phyloP scores from a whole-genome alignment of 139 green algal species.

The Eudorina sp. region DNA sequence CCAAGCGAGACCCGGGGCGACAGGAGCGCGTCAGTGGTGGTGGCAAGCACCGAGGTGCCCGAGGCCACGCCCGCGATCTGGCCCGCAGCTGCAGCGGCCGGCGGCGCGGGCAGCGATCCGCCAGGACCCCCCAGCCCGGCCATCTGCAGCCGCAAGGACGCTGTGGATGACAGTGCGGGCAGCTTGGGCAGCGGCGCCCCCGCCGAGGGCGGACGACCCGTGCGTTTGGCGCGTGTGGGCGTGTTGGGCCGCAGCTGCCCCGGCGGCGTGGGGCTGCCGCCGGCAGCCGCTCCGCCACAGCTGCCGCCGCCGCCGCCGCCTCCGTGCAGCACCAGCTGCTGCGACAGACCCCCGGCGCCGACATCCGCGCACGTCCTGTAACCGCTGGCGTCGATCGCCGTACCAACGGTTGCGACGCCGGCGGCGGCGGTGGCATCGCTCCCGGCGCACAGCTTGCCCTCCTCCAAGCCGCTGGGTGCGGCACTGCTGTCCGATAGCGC shows the following conservation, averaged over 20 bases:
- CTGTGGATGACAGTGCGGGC: conserved; percentile 17
- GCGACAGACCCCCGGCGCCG: neutral
- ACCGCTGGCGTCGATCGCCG: neutral
- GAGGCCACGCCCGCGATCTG: too few species aligned
- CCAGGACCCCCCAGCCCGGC: neutral
- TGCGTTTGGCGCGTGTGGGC: conserved; percentile 30
- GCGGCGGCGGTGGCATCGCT: neutral
- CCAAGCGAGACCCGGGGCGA: too few species aligned
- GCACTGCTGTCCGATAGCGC: conserved; percentile 33
- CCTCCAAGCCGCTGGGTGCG: neutral
- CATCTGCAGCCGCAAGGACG: neutral
- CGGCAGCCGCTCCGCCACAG: neutral
- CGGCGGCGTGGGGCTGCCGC: neutral
- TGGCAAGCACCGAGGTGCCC: too few species aligned
- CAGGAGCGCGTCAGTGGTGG: too few species aligned
- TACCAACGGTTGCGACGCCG: neutral
- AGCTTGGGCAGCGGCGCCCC: conserved; percentile 39
- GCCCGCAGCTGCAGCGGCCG: too few species aligned
- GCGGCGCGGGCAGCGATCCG: too few species aligned
- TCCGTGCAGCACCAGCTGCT: neutral
- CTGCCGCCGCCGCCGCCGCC: neutral
- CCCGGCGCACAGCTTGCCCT: neutral
- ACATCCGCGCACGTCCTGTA: neutral
- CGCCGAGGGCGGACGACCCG: neutral
- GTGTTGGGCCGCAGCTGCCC: neutral